A percentile compares a stretch with the other conserved stretches of the same genome.
Conservation (phyloP, 306 rosid species). For the Dryas alaskensis region DNA sequence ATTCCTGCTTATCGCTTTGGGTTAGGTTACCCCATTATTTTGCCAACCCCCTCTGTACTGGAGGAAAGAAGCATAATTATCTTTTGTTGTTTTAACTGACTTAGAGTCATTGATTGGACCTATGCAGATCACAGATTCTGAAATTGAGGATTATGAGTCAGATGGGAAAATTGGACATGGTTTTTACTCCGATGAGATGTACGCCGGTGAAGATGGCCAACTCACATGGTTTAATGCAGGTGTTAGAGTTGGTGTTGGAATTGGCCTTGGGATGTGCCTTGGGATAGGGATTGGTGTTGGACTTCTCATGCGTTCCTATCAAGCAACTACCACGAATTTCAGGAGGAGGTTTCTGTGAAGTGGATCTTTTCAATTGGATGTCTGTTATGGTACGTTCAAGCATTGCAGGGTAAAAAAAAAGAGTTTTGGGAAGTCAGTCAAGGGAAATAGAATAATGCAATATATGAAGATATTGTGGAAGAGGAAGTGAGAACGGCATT, state of each 20-base stretch:
- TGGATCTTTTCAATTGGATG: conserved; percentile 18
- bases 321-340: conserved; percentile 76
- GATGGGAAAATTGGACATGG: conserved; percentile 56
- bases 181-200: conserved; percentile 67
- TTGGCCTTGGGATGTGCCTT: conserved; percentile 91
- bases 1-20: not conserved
- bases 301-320: conserved; percentile 90
- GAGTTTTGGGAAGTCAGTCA: not conserved
- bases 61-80: conserved; percentile 3
- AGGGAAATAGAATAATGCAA: not conserved
- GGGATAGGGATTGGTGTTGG: conserved; percentile 89
- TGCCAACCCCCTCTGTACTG: conserved; percentile 10
- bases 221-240: conserved; percentile 94
- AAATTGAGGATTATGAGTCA: conserved; percentile 56
- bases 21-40: not conserved
- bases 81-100: conserved; percentile 13
- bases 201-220: conserved; percentile 74
- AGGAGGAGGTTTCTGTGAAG: conserved; percentile 63
- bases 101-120: conserved; percentile 16
- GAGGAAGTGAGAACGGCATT: conserved; percentile 19
- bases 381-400: conserved; percentile 14
- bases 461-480: not conserved
- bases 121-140: conserved; percentile 59
- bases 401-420: not conserved
- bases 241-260: conserved; percentile 92